A percentile compares a stretch with the other conserved stretches of the same genome.
phyloP scores from a whole-genome alignment of 495 filamentous ascomycete species.

The Talaromyces thailandensis region DNA sequence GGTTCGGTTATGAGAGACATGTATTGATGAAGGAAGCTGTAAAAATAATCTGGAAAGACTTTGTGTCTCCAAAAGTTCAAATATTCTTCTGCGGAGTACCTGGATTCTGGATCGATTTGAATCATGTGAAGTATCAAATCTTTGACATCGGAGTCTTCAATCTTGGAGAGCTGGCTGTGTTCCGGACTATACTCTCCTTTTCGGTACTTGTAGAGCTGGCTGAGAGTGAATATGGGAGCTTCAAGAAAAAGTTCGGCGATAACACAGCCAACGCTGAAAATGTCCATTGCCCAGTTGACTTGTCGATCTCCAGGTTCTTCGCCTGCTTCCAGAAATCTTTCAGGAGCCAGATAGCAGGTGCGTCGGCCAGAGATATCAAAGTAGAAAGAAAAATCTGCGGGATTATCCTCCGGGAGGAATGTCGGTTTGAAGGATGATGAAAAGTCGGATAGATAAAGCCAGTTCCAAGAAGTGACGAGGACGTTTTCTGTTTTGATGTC shows the following conservation, averaged over 20 bases:
- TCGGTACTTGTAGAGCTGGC: constrained; percentile 89
- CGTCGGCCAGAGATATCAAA: constrained; percentile 88
- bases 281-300: constrained; percentile 94
- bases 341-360: constrained; percentile 95
- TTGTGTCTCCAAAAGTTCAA: constrained; percentile 85
- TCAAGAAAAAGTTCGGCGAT: constrained; percentile 98
- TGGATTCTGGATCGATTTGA: constrained; percentile 77
- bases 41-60: constrained; percentile 92
- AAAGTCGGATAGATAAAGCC: constrained; percentile 96
- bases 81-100: constrained; percentile 92
- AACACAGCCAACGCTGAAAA: constrained; percentile 95
- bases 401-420: constrained; percentile 92
- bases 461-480: constrained; percentile 98
- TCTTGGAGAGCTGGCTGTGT: constrained; percentile 69
- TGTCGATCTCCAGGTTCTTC: constrained; percentile 53
- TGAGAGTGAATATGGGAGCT: constrained; percentile 82
- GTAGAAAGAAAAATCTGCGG: constrained; percentile 93
- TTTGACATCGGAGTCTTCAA: constrained; percentile 78
- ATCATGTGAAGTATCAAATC: constrained; percentile 94
- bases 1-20: constrained; percentile 95
- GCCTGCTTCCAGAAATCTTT: constrained; percentile 70
- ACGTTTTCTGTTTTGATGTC: constrained; percentile 98
- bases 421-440: constrained; percentile 93
- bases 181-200: constrained; percentile 86
- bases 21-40: constrained; percentile 93